Conservation (phyloP, 2,329 filamentous ascomycete genomes). For the Ophiostoma ulmi region DNA sequence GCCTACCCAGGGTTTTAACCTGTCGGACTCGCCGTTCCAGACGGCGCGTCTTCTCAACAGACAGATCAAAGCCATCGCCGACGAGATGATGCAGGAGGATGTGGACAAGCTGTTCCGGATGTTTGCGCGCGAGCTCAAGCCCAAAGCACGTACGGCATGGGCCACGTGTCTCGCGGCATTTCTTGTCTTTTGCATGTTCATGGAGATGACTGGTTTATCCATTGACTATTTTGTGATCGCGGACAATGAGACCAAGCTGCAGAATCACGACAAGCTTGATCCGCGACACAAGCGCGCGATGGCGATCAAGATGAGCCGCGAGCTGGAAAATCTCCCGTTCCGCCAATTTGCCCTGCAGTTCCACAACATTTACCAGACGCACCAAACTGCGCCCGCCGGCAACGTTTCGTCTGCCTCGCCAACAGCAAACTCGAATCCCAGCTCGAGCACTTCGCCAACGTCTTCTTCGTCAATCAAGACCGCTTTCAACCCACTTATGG, state of each 20-base stretch:
- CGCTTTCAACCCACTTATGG: constrained; percentile 53
- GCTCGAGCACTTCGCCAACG: neutral
- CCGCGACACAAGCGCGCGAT: constrained; percentile 33
- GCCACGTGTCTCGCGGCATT: constrained; percentile 54
- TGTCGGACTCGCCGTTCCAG: constrained; percentile 42
- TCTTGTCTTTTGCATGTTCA: constrained; percentile 53
- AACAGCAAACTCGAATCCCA: neutral
- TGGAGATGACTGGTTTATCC: constrained; percentile 53
- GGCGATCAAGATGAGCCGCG: constrained; percentile 45
- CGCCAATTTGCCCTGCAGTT: constrained; percentile 57
- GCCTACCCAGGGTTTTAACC: constrained; percentile 40
- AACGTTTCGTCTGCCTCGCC: constrained; percentile 31
- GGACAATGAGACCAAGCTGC: constrained; percentile 47
- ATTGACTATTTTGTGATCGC: constrained; percentile 49
- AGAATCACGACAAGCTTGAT: constrained; percentile 36
- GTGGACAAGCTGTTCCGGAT: constrained; percentile 48
- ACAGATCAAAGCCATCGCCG: constrained; percentile 53
- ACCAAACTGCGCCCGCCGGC: constrained; percentile 41
- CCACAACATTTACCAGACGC: constrained; percentile 56
- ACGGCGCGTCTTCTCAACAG: constrained; percentile 52
- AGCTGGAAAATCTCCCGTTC: constrained; percentile 56
- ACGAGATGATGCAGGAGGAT: constrained; percentile 50
- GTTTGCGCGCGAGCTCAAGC: constrained; percentile 51
- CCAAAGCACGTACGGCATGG: constrained; percentile 50
- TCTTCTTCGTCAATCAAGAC: constrained; percentile 19